A percentile compares a stretch with the other conserved stretches of the same genome.
Evolutionary conservation across 345 rosid genomes (phyloP).

Genomic region (Carallia brachiata): DNA sequence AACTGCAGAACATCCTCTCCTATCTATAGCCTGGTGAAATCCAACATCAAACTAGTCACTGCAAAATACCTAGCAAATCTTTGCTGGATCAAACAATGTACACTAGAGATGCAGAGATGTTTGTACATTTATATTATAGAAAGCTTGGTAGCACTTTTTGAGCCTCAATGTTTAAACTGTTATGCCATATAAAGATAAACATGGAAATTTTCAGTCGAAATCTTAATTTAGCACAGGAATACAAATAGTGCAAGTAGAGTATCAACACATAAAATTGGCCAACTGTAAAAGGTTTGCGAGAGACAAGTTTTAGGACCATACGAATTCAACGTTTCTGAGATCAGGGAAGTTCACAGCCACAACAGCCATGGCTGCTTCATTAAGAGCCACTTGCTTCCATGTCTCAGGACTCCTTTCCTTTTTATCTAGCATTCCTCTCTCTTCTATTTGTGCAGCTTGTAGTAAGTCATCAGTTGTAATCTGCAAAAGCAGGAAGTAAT

Average conservation of each 20-base stretch:
- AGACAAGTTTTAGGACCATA: constrained; percentile 38
- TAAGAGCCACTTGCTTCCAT: constrained; percentile 87
- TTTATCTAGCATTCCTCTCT: constrained; percentile 87
- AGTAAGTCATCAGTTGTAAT: constrained; percentile 90
- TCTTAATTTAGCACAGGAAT: background rate
- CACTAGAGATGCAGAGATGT: background rate
- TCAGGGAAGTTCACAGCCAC: constrained; percentile 92
- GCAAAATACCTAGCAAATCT: background rate
- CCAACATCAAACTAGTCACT: background rate
- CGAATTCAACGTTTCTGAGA: constrained; percentile 79
- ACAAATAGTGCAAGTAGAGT: background rate
- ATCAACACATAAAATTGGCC: background rate
- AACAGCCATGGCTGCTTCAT: constrained; percentile 96
- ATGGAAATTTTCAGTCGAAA: background rate
- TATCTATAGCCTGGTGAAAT: background rate
- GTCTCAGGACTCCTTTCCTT: constrained; percentile 73
- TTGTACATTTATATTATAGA: background rate
- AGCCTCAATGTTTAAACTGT: background rate
- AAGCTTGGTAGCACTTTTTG: background rate
- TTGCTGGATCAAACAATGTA: background rate
- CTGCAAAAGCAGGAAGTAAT: constrained; percentile 39
- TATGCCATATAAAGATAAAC: too few relatives aligned
- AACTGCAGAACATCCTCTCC: background rate
- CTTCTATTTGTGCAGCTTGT: constrained; percentile 97
- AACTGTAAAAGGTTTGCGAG: background rate